Conservation (phyloP, 495 filamentous ascomycete species). For the Xylaria telfairii region DNA sequence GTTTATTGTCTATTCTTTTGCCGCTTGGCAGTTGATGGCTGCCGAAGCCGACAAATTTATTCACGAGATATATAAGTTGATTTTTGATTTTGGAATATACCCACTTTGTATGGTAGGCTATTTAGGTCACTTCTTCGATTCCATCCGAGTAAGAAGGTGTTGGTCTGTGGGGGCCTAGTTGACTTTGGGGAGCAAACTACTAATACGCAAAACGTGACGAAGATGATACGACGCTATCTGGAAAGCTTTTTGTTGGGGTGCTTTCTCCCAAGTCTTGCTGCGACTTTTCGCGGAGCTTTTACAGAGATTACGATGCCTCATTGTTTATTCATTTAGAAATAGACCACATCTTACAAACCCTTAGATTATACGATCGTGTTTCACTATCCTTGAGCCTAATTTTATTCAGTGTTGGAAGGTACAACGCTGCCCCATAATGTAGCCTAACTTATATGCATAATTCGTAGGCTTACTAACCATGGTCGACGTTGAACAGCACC, state of each 20-base stretch:
- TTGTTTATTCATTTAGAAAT: background rate
- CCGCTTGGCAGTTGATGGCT: background rate
- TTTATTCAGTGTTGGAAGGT: background rate
- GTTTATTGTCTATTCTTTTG: conserved; percentile 22
- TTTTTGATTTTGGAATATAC: conserved; percentile 27
- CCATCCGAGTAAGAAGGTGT: background rate
- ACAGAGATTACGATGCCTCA: background rate
- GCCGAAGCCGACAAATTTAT: background rate
- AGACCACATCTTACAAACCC: background rate
- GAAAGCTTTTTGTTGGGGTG: conserved; percentile 1
- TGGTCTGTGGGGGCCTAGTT: background rate
- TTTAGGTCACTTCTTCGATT: conserved; percentile 9
- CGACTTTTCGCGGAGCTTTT: background rate
- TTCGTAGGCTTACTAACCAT: too few species aligned
- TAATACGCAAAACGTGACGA: conserved; percentile 15
- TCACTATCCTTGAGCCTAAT: background rate
- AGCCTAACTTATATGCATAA: background rate
- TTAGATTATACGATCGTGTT: background rate
- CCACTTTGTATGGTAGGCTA: conserved; percentile 24
- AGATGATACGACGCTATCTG: conserved; percentile 23
- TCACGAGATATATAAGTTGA: conserved; percentile 17
- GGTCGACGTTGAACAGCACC: too few species aligned
- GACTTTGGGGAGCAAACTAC: background rate
- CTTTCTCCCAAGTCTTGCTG: conserved; percentile 3
- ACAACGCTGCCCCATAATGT: background rate